phyloP scores from a whole-genome alignment of 2,329 filamentous ascomycete genomes.

The Penicillium capsulatum region DNA sequence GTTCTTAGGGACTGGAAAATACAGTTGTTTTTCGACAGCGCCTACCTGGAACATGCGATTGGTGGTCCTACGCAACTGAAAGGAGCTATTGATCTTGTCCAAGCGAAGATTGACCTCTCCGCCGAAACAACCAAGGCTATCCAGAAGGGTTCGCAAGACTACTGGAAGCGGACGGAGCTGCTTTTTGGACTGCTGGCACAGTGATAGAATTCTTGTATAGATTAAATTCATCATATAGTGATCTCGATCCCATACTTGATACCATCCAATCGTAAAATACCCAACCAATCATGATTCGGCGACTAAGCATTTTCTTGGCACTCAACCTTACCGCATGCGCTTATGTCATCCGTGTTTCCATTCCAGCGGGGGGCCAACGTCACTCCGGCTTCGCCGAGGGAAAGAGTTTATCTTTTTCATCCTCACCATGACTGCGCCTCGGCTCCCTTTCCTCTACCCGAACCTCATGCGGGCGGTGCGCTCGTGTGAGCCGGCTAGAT shows the following conservation, averaged over 20 bases:
- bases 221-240: no score
- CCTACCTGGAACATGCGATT: conserved; percentile 32
- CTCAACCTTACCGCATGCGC: no score
- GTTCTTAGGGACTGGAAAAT: conserved; percentile 31
- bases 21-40: conserved; percentile 38
- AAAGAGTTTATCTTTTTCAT: conserved; percentile 18
- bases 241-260: no score
- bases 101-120: conserved; percentile 48
- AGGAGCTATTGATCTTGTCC: conserved; percentile 44
- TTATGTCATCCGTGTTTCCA: conserved; percentile 5
- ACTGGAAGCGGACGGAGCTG: conserved; percentile 77
- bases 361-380: conserved; percentile 23
- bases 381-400: conserved; percentile 20
- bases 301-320: no score
- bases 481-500: conserved; percentile 45
- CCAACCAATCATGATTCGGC: not conserved
- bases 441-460: conserved; percentile 66
- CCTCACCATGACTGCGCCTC: conserved; percentile 55
- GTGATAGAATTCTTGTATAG: conserved; percentile 3
- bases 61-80: conserved; percentile 42
- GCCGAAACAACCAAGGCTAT: conserved; percentile 52
- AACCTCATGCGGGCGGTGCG: conserved; percentile 58
- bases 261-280: no score
- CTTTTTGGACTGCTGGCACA: conserved; percentile 70
- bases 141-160: conserved; percentile 63